A percentile compares a stretch with the other conserved stretches of the same genome.
phyloP scores from a whole-genome alignment of 768 basidiomycete species.

The Mycena epipterygia region DNA sequence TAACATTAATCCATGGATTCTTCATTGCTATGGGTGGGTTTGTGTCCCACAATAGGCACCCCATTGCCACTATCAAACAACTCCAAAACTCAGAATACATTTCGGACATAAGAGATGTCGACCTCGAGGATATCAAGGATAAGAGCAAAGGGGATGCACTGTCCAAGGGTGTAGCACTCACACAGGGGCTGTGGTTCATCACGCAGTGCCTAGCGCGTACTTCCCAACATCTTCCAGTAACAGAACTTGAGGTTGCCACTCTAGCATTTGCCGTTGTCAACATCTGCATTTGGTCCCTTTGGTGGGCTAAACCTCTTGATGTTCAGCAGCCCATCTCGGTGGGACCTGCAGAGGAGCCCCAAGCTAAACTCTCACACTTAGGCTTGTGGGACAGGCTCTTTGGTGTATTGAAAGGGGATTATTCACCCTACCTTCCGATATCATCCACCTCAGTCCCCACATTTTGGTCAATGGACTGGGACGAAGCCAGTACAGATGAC shows the following conservation, averaged over 20 bases:
- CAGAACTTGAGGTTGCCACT: constrained; percentile 53
- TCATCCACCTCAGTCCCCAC: not conserved
- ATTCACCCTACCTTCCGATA: not conserved
- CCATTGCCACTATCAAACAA: constrained; percentile 11
- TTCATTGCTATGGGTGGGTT: constrained; percentile 48
- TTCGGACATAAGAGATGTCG: not conserved
- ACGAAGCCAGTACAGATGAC: too few species aligned
- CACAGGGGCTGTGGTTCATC: constrained; percentile 53
- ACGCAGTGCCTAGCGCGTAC: constrained; percentile 44
- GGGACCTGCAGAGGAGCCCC: not conserved
- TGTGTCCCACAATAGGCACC: not conserved
- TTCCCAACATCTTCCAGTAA: constrained; percentile 43
- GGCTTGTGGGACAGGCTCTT: not conserved
- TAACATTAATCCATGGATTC: constrained; percentile 37
- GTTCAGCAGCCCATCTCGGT: constrained; percentile 41
- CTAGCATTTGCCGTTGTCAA: constrained; percentile 49
- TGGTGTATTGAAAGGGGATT: not conserved
- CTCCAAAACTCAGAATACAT: not conserved
- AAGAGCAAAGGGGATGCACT: constrained; percentile 49
- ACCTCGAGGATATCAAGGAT: constrained; percentile 36
- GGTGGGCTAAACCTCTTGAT: constrained; percentile 57
- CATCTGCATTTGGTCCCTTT: constrained; percentile 45
- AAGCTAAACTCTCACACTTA: not conserved
- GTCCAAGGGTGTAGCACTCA: constrained; percentile 49
- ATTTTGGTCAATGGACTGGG: not conserved